Evolutionary conservation across 805 yeast species (phyloP), one percentile per base, ranked within the genome.

Genomic region (Wickerhamomyces chambardii): DNA sequence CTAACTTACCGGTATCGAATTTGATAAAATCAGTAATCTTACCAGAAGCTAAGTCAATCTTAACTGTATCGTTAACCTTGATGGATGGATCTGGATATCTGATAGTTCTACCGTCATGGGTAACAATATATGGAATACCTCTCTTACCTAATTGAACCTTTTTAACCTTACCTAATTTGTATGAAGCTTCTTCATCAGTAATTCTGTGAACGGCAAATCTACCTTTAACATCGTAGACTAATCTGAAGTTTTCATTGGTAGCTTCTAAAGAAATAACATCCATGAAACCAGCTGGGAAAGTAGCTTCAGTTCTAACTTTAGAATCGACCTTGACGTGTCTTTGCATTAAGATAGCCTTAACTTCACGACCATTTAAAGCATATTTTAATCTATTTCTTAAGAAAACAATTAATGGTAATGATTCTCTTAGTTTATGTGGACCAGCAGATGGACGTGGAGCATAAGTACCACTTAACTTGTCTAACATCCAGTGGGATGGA

Each of bases 401-500:
- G 76, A 90, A 90, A 55, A 89, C 90, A 63, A 90, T 78, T 71
- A 89, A 81, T 66, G 97, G 97, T 64, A 89, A 82, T 47, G 95
- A 89, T 76, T 89, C 97, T 71, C 97, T 82, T 67, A 89, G 79
- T 74, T 90, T 92, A 79, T 90, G 98, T 68, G 98, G 98, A 78
- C 98, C 98, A 58, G 95, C 82, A 50, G 97, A 87, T 65, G 97
- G 95, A 77, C 97, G 87, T 76, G 98, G 98, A 51, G 98, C 98
- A 70, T 92, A 92, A 64, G 85, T 77, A 68, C 99, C 99, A 65
- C 97, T 84, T 75, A 92, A 78, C 77, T 92, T 92, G 94, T 94
- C 98, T 78, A 92, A 85, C 94, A 92, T 84, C 98, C 98, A 92
- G 83, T 92, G 98, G 78, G 89, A 83, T 79, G 99, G 99, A 70